A percentile compares a stretch with the other conserved stretches of the same genome.
phyloP scores from a whole-genome alignment of 805 yeast species.

The Scheffersomyces stipitis region DNA sequence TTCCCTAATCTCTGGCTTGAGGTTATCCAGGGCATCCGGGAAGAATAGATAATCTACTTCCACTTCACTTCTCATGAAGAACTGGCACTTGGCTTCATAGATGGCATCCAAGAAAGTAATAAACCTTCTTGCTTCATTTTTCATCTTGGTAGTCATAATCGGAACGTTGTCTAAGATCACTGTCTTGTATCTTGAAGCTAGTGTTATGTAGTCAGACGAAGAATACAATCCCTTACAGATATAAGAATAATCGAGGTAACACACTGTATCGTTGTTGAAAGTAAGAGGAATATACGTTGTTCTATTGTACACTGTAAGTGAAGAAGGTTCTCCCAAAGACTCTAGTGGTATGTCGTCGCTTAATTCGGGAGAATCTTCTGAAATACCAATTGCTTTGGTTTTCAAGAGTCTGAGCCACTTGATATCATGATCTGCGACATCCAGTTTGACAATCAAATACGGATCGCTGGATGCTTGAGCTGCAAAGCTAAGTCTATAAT shows the following conservation, averaged over 20 bases:
- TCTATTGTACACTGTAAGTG: conserved; percentile 58
- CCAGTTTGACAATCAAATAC: conserved; percentile 31
- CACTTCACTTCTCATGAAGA: conserved; percentile 52
- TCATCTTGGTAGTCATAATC: conserved; percentile 51
- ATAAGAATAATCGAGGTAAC: conserved; percentile 50
- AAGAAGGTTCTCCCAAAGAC: conserved; percentile 16
- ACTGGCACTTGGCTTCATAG: conserved; percentile 64
- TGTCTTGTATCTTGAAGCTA: conserved; percentile 59
- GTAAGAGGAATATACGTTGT: conserved; percentile 46
- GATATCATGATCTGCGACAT: conserved; percentile 20
- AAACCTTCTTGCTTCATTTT: conserved; percentile 67
- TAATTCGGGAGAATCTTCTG: conserved; percentile 5
- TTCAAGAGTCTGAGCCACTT: conserved; percentile 38
- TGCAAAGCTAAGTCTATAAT: conserved; percentile 48
- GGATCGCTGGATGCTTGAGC: conserved; percentile 17
- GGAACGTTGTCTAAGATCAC: conserved; percentile 64
- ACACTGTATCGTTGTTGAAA: conserved; percentile 34
- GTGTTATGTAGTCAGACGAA: conserved; percentile 67
- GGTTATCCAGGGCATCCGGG: conserved; percentile 42
- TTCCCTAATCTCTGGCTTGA: conserved; percentile 10
- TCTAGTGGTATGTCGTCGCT: conserved; percentile 5
- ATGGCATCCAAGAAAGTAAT: conserved; percentile 68
- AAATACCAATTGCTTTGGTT: conserved; percentile 14
- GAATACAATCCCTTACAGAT: conserved; percentile 59
- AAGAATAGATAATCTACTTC: conserved; percentile 58